Conservation (phyloP, 1,139 yeast genomes). For the Zhuliangozyma blackwelliae region DNA sequence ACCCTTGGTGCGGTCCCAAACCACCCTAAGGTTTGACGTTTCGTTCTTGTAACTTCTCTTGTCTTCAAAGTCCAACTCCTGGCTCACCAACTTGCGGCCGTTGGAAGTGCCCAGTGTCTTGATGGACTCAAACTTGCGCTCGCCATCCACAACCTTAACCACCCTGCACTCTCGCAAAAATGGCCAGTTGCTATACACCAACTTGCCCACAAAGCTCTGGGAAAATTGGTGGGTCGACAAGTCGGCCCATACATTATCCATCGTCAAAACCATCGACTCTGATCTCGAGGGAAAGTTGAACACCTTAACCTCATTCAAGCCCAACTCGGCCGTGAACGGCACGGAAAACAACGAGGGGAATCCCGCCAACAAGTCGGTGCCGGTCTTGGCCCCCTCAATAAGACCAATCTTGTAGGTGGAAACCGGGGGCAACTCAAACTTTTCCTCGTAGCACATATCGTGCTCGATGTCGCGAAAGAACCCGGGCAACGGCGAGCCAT, state of each 20-base stretch:
- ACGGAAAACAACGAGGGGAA: conserved; percentile 80
- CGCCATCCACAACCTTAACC: conserved; percentile 56
- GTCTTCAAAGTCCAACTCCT: conserved; percentile 40
- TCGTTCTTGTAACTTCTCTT: conserved; percentile 35
- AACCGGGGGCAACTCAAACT: conserved; percentile 48
- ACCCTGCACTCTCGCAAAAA: conserved; percentile 78
- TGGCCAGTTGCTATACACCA: conserved; percentile 85
- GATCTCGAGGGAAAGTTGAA: conserved; percentile 85
- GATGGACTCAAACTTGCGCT: conserved; percentile 39
- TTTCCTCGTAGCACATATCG: conserved; percentile 68
- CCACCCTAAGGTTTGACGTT: conserved; percentile 10
- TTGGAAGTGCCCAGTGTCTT: conserved; percentile 19
- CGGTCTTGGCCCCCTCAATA: conserved; percentile 63
- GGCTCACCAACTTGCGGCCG: conserved; percentile 31
- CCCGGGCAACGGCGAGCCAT: conserved; percentile 76
- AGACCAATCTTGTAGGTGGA: conserved; percentile 56
- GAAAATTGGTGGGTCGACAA: conserved; percentile 55
- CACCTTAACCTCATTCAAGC: conserved; percentile 62
- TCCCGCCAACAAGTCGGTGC: conserved; percentile 74
- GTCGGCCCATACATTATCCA: conserved; percentile 50
- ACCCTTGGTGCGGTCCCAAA: conserved; percentile 45
- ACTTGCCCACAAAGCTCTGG: conserved; percentile 50
- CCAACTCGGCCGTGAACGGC: conserved; percentile 51
- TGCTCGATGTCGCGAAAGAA: conserved; percentile 73
- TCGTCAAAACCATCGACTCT: conserved; percentile 68